A percentile compares a stretch with the other conserved stretches of the same genome.
Conservation (phyloP, 148 eudicot genomes). For the Pouteria glomerata region DNA sequence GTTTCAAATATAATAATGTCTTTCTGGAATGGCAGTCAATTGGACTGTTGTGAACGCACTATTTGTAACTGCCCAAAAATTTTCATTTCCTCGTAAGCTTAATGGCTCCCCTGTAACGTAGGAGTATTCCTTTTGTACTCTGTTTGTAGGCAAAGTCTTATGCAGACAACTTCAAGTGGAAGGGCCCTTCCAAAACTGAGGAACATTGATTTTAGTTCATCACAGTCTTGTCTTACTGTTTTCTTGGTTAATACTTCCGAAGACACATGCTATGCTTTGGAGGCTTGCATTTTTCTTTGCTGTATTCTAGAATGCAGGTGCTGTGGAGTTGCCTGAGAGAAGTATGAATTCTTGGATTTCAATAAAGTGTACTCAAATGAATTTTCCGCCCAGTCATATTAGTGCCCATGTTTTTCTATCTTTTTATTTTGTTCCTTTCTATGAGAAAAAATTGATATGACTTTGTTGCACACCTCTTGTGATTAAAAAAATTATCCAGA, state of each 20-base stretch:
- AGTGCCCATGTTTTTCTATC: no score
- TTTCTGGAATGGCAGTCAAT: background rate
- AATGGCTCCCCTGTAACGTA: background rate
- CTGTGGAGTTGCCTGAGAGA: background rate
- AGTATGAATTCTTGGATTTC: conserved; percentile 7
- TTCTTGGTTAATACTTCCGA: background rate
- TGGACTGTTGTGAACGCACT: background rate
- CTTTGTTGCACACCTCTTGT: no score
- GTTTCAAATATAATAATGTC: background rate
- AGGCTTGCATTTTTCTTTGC: conserved; percentile 7
- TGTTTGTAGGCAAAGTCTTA: conserved; percentile 42
- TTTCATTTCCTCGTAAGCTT: background rate
- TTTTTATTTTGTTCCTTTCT: no score
- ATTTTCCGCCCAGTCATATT: no score
- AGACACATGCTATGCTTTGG: background rate
- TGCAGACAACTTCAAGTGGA: conserved; percentile 67
- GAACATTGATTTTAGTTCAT: background rate
- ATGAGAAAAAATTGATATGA: no score
- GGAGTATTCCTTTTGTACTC: background rate
- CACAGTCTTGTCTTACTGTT: background rate
- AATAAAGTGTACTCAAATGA: conserved; percentile 17
- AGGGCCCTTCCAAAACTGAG: conserved; percentile 39
- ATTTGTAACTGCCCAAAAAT: background rate
- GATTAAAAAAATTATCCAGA: no score
- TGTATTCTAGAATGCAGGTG: background rate